Percentiles rank a stretch among this genome's conserved stretches.
These are phyloP conservation scores for Citropsis articulata DNA, from an alignment of 345 rosid genomes.

Conservation along the genomic window DNA sequence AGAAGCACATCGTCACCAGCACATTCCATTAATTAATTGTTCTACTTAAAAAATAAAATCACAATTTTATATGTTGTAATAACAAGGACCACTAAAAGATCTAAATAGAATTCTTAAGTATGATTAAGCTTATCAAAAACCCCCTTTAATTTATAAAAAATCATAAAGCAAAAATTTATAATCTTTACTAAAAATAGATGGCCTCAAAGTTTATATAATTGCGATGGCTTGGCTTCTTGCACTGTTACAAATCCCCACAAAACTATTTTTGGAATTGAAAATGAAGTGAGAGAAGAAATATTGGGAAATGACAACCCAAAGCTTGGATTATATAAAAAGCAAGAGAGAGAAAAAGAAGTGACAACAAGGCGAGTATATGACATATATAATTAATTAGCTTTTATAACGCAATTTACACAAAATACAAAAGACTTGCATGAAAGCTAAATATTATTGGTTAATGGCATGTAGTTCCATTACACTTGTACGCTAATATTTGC, in stretches of 20 bases:
- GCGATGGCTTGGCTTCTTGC: not conserved
- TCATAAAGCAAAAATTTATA: not conserved
- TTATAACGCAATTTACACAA: not conserved
- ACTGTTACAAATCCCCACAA: not conserved
- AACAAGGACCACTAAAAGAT: not conserved
- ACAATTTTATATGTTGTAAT: too few species aligned
- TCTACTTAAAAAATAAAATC: not conserved
- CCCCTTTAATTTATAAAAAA: not conserved
- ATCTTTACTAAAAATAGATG: conserved; percentile 3
- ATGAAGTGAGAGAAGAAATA: not conserved
- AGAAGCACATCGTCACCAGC: not conserved
- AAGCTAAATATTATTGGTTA: conserved; percentile 59
- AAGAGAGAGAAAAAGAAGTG: not conserved
- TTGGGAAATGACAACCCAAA: conserved; percentile 4
- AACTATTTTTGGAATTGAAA: not conserved
- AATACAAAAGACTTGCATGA: conserved; percentile 42
- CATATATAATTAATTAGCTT: not conserved
- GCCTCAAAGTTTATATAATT: too few species aligned
- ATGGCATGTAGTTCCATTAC: conserved; percentile 43
- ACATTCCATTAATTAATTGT: not conserved
- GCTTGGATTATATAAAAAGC: not conserved
- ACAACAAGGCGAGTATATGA: not conserved
- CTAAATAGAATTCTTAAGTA: not conserved
- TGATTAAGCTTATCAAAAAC: not conserved
- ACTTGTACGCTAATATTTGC: conserved; percentile 40